Percentiles rank a stretch among this genome's conserved stretches.
phyloP scores from a whole-genome alignment of 345 rosid species.

The Streptanthus diversifolius region DNA sequence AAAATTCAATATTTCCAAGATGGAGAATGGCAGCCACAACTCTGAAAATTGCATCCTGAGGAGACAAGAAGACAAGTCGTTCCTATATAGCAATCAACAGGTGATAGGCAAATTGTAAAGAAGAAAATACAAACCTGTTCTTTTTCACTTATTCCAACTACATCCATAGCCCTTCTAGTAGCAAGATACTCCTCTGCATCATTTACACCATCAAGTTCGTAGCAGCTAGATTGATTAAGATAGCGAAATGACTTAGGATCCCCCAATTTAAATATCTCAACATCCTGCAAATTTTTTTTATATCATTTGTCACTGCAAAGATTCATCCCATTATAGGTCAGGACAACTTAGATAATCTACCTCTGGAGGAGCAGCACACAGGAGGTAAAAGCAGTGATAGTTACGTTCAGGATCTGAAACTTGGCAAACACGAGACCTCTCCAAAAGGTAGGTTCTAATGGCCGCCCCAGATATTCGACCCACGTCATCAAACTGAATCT shows the following conservation, averaged over 20 bases:
- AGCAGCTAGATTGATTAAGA: slow-evolving; percentile 91
- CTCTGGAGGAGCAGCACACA: slow-evolving; percentile 86
- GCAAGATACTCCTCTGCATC: slow-evolving; percentile 73
- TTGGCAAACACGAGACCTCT: slow-evolving; percentile 97
- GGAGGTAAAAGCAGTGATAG: slow-evolving; percentile 91
- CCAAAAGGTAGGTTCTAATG: slow-evolving; percentile 87
- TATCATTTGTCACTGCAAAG: slow-evolving; percentile 23
- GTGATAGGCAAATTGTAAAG: slow-evolving; percentile 1
- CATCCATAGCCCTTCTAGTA: slow-evolving; percentile 83
- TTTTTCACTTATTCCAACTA: slow-evolving; percentile 68
- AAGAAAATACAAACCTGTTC: slow-evolving; percentile 63
- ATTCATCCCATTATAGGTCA: background rate
- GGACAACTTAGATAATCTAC: slow-evolving; percentile 35
- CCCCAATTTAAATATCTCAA: slow-evolving; percentile 77
- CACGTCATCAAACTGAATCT: slow-evolving; percentile 71
- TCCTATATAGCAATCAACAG: background rate
- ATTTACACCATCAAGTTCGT: slow-evolving; percentile 60
- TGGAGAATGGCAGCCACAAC: slow-evolving; percentile 90
- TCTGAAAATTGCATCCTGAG: slow-evolving; percentile 76
- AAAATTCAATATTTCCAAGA: slow-evolving; percentile 77
- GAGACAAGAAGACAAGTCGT: slow-evolving; percentile 11
- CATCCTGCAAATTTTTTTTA: slow-evolving; percentile 48
- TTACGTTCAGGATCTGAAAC: slow-evolving; percentile 89
- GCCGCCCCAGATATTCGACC: slow-evolving; percentile 97
- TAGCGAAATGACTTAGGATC: slow-evolving; percentile 83